A percentile compares a stretch with the other conserved stretches of the same genome.
phyloP scores from a whole-genome alignment of 306 rosid genomes.

The Vigna nakashimae region DNA sequence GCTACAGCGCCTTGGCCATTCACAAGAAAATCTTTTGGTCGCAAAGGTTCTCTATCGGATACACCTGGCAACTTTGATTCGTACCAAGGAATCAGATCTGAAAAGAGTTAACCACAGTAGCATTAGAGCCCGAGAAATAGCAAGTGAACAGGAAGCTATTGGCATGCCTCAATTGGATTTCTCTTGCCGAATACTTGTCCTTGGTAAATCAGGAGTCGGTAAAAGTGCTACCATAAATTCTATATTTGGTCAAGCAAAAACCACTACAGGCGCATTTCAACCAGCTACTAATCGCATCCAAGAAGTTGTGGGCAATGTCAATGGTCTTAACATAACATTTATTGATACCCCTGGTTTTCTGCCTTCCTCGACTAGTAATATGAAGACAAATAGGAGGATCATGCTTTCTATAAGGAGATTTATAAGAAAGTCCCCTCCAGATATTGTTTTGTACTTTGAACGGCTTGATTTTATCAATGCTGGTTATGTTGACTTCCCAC shows the following conservation, averaged over 20 bases:
- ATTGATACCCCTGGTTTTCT: constrained; percentile 96
- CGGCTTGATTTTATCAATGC: constrained; percentile 76
- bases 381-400: constrained; percentile 82
- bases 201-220: constrained; percentile 97
- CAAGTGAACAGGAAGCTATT: constrained; percentile 69
- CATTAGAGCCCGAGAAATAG: constrained; percentile 58
- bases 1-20: constrained; percentile 69
- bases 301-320: constrained; percentile 79
- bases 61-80: constrained; percentile 88
- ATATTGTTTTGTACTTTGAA: constrained; percentile 86
- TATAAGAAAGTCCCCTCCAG: constrained; percentile 88
- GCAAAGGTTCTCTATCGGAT: constrained; percentile 89
- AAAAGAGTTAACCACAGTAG: constrained; percentile 64
- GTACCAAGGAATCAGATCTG: constrained; percentile 73
- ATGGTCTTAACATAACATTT: constrained; percentile 72
- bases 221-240: constrained; percentile 99
- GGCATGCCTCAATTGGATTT: constrained; percentile 69
- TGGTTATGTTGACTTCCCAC: constrained; percentile 59
- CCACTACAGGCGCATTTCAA: constrained; percentile 82
- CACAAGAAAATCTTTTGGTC: constrained; percentile 75
- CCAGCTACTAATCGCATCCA: constrained; percentile 84
- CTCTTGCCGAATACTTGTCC: constrained; percentile 83
- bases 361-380: constrained; percentile 61
- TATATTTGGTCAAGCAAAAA: constrained; percentile 77
- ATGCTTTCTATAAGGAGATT: constrained; percentile 79